These are phyloP conservation scores for Zygnema circumcarinatum DNA, from an alignment of 139 green algal species.

Conservation along the genomic window DNA sequence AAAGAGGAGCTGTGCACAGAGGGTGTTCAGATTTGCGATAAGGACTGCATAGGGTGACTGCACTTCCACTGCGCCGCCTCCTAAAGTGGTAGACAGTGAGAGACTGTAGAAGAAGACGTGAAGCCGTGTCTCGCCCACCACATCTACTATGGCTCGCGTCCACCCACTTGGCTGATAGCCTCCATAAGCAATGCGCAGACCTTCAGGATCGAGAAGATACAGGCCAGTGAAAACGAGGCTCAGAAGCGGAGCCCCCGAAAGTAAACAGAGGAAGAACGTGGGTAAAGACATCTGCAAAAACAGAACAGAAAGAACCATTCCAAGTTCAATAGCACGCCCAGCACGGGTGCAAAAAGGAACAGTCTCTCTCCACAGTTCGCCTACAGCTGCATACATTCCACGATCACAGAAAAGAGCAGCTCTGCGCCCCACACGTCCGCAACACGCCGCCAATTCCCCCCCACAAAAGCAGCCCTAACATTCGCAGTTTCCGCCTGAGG, in stretches of 20 bases:
- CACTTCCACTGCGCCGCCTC: not conserved
- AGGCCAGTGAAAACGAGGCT: not conserved
- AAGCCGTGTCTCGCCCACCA: not conserved
- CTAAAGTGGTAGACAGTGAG: constrained; percentile 26
- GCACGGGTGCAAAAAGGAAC: too few species aligned
- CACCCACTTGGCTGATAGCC: not conserved
- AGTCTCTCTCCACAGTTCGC: too few species aligned
- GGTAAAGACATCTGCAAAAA: not conserved
- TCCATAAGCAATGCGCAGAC: not conserved
- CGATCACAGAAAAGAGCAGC: too few species aligned
- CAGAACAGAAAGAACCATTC: too few species aligned
- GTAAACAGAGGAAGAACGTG: not conserved
- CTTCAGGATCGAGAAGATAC: not conserved
- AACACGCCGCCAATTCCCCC: too few species aligned
- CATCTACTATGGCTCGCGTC: not conserved
- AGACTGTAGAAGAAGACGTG: constrained; percentile 14
- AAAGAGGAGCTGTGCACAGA: constrained; percentile 9
- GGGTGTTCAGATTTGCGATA: constrained; percentile 32
- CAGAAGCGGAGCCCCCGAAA: not conserved
- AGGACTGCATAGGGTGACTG: constrained; percentile 13
- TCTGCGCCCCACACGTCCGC: too few species aligned
- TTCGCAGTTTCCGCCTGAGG: too few species aligned
- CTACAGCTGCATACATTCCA: too few species aligned
- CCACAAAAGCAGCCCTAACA: too few species aligned
- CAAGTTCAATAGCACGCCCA: too few species aligned